Percentiles rank a stretch among this genome's conserved stretches.
Evolutionary conservation across 2,329 filamentous ascomycete genomes (phyloP).

Genomic region (Fusarium burgessii): DNA sequence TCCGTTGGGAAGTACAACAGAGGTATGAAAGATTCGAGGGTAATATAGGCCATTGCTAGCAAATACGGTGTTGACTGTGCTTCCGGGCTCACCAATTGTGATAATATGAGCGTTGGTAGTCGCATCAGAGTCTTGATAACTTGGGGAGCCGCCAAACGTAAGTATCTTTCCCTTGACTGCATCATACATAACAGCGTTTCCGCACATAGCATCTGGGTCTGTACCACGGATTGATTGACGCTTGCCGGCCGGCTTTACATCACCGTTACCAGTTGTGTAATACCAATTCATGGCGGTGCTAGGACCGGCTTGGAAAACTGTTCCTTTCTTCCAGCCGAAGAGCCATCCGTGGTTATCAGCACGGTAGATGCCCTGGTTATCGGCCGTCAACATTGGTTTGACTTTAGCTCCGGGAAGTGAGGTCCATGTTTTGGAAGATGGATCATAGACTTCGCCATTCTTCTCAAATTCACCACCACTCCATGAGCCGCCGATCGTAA

Average conservation of each 20-base stretch:
- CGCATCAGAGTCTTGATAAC: constrained; percentile 58
- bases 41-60: constrained; percentile 17
- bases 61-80: background rate
- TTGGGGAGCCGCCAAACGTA: constrained; percentile 61
- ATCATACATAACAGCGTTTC: constrained; percentile 69
- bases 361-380: constrained; percentile 56
- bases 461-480: constrained; percentile 16
- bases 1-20: constrained; percentile 62
- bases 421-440: constrained; percentile 17
- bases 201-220: constrained; percentile 64
- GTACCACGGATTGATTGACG: constrained; percentile 49
- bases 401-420: constrained; percentile 51
- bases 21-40: constrained; percentile 58
- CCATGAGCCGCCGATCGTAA: constrained; percentile 35
- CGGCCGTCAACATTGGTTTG: constrained; percentile 60
- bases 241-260: constrained; percentile 34
- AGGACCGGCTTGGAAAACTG: constrained; percentile 66
- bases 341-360: constrained; percentile 48
- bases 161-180: constrained; percentile 68
- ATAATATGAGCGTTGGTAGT: constrained; percentile 62
- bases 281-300: constrained; percentile 68
- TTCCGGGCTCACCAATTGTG: constrained; percentile 53
- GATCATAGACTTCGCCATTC: constrained; percentile 28
- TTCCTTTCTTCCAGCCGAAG: constrained; percentile 57
- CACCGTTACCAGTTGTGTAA: constrained; percentile 50